These are phyloP conservation scores for Astraeus odoratus DNA, from an alignment of 768 basidiomycete genomes.

Conservation along the genomic window DNA sequence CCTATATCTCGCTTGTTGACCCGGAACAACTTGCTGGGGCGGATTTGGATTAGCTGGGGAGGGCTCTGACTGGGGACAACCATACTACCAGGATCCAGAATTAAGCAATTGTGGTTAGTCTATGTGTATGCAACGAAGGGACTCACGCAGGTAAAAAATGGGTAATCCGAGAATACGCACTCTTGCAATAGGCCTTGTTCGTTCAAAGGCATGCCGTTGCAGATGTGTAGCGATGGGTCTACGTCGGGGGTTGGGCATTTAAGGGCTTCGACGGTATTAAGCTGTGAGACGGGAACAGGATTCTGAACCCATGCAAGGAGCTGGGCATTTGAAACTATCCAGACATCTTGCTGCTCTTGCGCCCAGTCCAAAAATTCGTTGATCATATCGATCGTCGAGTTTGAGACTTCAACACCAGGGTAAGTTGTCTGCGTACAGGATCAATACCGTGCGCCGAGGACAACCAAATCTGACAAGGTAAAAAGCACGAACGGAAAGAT, in stretches of 20 bases:
- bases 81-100: slow-evolving; percentile 43
- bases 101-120: not conserved
- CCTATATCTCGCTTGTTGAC: slow-evolving; percentile 44
- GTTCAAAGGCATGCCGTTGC: slow-evolving; percentile 70
- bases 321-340: slow-evolving; percentile 69
- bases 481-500: slow-evolving; percentile 42
- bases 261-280: slow-evolving; percentile 46
- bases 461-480: not conserved
- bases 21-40: slow-evolving; percentile 41
- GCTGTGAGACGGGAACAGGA: slow-evolving; percentile 57
- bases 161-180: slow-evolving; percentile 68
- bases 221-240: slow-evolving; percentile 47
- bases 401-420: slow-evolving; percentile 47
- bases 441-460: not conserved
- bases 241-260: slow-evolving; percentile 62
- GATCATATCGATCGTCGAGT: slow-evolving; percentile 64
- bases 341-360: slow-evolving; percentile 60
- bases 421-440: slow-evolving; percentile 38
- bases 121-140: not conserved
- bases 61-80: slow-evolving; percentile 54
- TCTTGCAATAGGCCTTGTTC: slow-evolving; percentile 53
- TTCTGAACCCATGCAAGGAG: slow-evolving; percentile 69
- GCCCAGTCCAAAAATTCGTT: slow-evolving; percentile 80
- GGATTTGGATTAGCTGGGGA: slow-evolving; percentile 62
- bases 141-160: slow-evolving; percentile 73